Base-by-base conservation (phyloP, 1,139 yeast genomes). In the Nadsonia commutata region DNA sequence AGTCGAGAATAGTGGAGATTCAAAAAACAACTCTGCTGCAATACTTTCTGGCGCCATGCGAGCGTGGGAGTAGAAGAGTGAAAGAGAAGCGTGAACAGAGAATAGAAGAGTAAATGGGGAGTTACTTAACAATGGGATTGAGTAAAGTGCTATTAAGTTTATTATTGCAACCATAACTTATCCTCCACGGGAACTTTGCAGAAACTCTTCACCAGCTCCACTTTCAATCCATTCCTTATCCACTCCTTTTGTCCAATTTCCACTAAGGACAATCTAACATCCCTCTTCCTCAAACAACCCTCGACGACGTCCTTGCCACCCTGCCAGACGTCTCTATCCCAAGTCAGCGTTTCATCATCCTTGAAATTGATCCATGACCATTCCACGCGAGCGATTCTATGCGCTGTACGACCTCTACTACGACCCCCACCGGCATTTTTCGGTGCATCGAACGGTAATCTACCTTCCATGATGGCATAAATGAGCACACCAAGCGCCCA, bases 401-500 rank as follows among this genome's bases (percentile, higher is more conserved):
- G 95, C 1, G 94, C 80, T 0, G 86, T 77, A 47, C 80, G 72
- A 42, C 78, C 72, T 39, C 75, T 69, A 43, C 74, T 68, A 20
- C 79, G 58, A 43, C 68, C 67, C 9, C 52, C 51, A 40, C 70
- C 47, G 2, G 47, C 47, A 9, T 52, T 51, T 21, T 50, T 53
- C 9, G 59, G 61, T 9, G 70, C 68, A 57, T 90, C 98, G 65
- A 90, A 90, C 1, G 98, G 98, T 42, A 90, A 66, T 45, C 95
- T 62, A 43, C 83, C 78, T 54, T 90, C 98, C 54, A 90, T 62
- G 31, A 88, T 63, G 1, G 94, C 75, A 57, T 86, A 90, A 1
- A 86, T 63, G n/a, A 86, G 66, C 3, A 88, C 97, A 1, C 97
- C 98, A 6, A 86, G 63, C 1, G 96, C 84, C 98, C 98, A 90